Base-by-base conservation (phyloP, 139 green algal species). In the Penium margaritaceum region DNA sequence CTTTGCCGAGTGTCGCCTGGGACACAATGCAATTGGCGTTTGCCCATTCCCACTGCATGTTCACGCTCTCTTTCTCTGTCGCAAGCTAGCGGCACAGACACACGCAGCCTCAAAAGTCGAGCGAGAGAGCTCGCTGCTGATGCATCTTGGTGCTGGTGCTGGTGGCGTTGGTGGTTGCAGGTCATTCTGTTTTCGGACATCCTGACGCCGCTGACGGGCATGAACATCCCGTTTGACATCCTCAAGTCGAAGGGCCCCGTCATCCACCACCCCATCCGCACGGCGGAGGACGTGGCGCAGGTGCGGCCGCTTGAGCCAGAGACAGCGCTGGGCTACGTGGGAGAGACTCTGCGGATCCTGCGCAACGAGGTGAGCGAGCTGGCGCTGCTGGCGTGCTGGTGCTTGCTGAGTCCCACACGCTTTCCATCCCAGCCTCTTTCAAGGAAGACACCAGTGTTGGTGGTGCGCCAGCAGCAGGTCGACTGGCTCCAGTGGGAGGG, bases 191-290 rank as follows among this genome's bases (percentile, higher is more conserved):
- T 89, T 68, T 84, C 69, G 5, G 88, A 93, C 84, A 92, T 91
- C 66, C 75, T 94, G 2, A 94, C 88, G 7, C 89, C 88, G 1
- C 80, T 92, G 21, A 81, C 87, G 14, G 89, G 86, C 32, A 85
- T 90, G 63, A 88, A 89, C 51, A 87, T 92, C 41, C 75, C 82
- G 24, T 91, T 93, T 74, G 89, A 95, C 72, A 90, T 90, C 65
- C 81, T 92, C 67, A 85, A 91, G 63, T 81, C 81, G 47, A 89
- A 90, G 66, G 87, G 88, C 0, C 88, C 88, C 7, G 62, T 94
- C 27, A 81, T 91, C 44, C 86, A 90, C 46, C 46, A 76, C 21
- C 78, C 87, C 19, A 81, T 90, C 54, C 73, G 83, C 17, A 81
- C 47, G 2, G 64, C 65, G 24, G 87, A 85, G 32, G 74, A 89